These are phyloP conservation scores for Corylus americana DNA, from an alignment of 306 rosid species.

Conservation along the genomic window DNA sequence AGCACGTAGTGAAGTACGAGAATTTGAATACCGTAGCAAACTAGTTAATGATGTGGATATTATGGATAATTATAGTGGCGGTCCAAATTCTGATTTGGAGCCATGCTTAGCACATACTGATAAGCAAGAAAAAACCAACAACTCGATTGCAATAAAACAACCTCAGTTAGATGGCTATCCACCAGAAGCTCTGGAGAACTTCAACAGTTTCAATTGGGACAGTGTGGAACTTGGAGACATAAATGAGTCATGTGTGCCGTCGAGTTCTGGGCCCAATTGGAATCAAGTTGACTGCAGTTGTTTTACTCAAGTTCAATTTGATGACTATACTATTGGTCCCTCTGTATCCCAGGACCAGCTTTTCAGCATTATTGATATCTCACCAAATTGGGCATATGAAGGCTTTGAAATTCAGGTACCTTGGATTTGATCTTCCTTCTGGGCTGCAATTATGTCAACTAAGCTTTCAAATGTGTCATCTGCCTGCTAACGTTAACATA, in stretches of 20 bases:
- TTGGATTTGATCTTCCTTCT: constrained; percentile 18
- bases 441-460: constrained; percentile 10
- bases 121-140: constrained; percentile 33
- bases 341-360: constrained; percentile 81
- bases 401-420: constrained; percentile 67
- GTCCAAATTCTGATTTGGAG: constrained; percentile 8
- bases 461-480: background rate
- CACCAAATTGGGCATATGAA: constrained; percentile 79
- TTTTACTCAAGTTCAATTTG: constrained; percentile 34
- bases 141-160: constrained; percentile 28
- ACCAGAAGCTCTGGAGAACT: constrained; percentile 57
- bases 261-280: constrained; percentile 61
- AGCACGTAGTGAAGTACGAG: constrained; percentile 89
- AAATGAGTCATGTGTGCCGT: constrained; percentile 53
- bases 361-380: constrained; percentile 75
- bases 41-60: constrained; percentile 35
- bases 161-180: constrained; percentile 44
- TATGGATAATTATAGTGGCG: constrained; percentile 30
- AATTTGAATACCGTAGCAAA: constrained; percentile 64
- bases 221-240: constrained; percentile 78
- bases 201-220: constrained; percentile 89
- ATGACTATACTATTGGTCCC: too few species aligned
- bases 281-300: constrained; percentile 58
- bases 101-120: constrained; percentile 27
- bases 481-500: constrained; percentile 9